Conservation (phyloP, 192 early-diverging fungal genomes). For the Coemansia asiatica region DNA sequence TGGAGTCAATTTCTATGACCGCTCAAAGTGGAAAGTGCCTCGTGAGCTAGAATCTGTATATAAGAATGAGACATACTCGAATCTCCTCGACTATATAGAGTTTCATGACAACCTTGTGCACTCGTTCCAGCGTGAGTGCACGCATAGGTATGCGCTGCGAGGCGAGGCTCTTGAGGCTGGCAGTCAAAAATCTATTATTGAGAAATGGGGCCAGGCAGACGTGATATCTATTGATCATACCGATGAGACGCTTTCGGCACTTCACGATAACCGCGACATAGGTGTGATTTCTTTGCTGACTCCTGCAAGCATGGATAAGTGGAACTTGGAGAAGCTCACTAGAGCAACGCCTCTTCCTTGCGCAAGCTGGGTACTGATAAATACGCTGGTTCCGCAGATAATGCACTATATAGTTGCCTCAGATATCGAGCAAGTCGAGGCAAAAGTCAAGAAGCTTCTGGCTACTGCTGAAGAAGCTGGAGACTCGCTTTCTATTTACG, state of each 20-base stretch:
- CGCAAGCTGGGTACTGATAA: slow-evolving; percentile 22
- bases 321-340: slow-evolving; percentile 47
- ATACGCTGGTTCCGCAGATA: slow-evolving; percentile 42
- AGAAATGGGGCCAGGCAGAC: slow-evolving; percentile 61
- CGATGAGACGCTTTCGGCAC: slow-evolving; percentile 34
- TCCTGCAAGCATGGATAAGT: slow-evolving; percentile 18
- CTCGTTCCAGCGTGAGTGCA: slow-evolving; percentile 75
- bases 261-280: slow-evolving; percentile 74
- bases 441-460: slow-evolving; percentile 15
- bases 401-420: slow-evolving; percentile 37
- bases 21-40: slow-evolving; percentile 78
- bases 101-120: slow-evolving; percentile 70
- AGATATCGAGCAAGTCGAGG: slow-evolving; percentile 22
- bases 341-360: slow-evolving; percentile 35
- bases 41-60: slow-evolving; percentile 86
- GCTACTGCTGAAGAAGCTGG: slow-evolving; percentile 3
- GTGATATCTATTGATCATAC: slow-evolving; percentile 59
- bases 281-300: slow-evolving; percentile 58
- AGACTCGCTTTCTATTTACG: slow-evolving; percentile 18
- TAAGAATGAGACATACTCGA: slow-evolving; percentile 82
- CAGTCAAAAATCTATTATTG: slow-evolving; percentile 54
- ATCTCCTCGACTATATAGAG: slow-evolving; percentile 84
- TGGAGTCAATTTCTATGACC: slow-evolving; percentile 72
- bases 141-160: slow-evolving; percentile 64
- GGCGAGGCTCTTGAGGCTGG: slow-evolving; percentile 60